Evolutionary conservation across 805 yeast genomes (phyloP).

Genomic region (Candida ponderosae): DNA sequence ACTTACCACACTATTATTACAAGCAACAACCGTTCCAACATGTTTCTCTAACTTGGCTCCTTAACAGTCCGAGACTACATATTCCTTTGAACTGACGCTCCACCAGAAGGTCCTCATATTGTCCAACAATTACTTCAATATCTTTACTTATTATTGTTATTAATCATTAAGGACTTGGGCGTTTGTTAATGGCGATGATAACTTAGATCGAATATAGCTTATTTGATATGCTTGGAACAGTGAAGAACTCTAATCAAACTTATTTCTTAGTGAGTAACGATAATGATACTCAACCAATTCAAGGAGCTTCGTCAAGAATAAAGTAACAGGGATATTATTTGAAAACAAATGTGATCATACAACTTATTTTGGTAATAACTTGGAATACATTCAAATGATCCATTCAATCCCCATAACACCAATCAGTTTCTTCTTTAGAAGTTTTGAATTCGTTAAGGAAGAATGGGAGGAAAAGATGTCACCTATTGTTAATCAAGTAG

Average conservation of each 20-base stretch:
- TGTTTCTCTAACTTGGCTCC: too few species aligned
- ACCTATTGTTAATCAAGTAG: conserved; percentile 36
- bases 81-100: too few species aligned
- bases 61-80: too few species aligned
- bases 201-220: conserved; percentile 47
- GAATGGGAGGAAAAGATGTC: conserved; percentile 54
- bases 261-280: conserved; percentile 48
- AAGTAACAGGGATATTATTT: conserved; percentile 66
- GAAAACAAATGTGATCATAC: conserved; percentile 70
- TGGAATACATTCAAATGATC: conserved; percentile 71
- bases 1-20: too few species aligned
- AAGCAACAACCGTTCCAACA: too few species aligned
- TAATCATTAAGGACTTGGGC: conserved; percentile 67
- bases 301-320: conserved; percentile 49
- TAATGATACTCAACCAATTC: conserved; percentile 47
- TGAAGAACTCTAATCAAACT: conserved; percentile 42
- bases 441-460: conserved; percentile 44
- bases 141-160: conserved; percentile 59
- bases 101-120: too few species aligned
- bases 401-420: conserved; percentile 74
- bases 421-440: conserved; percentile 52
- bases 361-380: conserved; percentile 67
- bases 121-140: too few species aligned
- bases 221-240: conserved; percentile 53
- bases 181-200: conserved; percentile 39